Evolutionary conservation across 768 basidiomycete genomes (phyloP).

Genomic region (Hypholoma fasciculare): DNA sequence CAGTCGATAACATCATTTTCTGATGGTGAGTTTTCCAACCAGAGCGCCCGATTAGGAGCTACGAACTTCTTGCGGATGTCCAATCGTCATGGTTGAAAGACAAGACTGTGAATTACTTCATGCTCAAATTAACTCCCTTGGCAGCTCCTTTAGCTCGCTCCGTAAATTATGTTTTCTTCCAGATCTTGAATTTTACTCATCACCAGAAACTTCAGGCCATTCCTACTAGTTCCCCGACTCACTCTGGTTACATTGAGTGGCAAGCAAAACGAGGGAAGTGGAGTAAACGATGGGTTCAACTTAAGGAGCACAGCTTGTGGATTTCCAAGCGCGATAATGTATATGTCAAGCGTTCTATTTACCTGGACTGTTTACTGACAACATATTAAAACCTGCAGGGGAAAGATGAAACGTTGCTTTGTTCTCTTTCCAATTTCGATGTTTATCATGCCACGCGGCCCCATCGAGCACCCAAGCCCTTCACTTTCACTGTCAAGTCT

Average conservation of each 20-base stretch:
- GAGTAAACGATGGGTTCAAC: constrained; percentile 88
- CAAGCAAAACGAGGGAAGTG: constrained; percentile 93
- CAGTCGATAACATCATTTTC: background rate
- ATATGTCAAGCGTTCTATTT: constrained; percentile 18
- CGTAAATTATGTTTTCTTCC: constrained; percentile 37
- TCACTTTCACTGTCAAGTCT: constrained; percentile 85
- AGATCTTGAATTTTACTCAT: constrained; percentile 1
- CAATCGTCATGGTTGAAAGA: constrained; percentile 88
- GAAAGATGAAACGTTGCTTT: constrained; percentile 82
- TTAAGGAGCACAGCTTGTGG: constrained; percentile 85
- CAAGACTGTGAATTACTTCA: constrained; percentile 75
- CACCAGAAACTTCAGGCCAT: constrained; percentile 28
- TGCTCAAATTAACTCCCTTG: constrained; percentile 74
- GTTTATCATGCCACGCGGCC: constrained; percentile 77
- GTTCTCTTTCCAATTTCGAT: constrained; percentile 88
- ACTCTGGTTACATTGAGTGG: constrained; percentile 77
- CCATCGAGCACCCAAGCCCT: constrained; percentile 83
- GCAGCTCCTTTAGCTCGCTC: constrained; percentile 58
- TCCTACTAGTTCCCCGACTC: constrained; percentile 44
- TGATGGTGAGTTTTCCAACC: constrained; percentile 12
- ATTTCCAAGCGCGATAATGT: constrained; percentile 90
- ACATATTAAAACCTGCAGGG: constrained; percentile 43
- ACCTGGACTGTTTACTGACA: constrained; percentile 6
- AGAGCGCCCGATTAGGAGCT: constrained; percentile 92
- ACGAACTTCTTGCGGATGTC: constrained; percentile 79